Base-by-base conservation (phyloP, 2,329 filamentous ascomycete genomes). In the Coleophoma crateriformis region DNA sequence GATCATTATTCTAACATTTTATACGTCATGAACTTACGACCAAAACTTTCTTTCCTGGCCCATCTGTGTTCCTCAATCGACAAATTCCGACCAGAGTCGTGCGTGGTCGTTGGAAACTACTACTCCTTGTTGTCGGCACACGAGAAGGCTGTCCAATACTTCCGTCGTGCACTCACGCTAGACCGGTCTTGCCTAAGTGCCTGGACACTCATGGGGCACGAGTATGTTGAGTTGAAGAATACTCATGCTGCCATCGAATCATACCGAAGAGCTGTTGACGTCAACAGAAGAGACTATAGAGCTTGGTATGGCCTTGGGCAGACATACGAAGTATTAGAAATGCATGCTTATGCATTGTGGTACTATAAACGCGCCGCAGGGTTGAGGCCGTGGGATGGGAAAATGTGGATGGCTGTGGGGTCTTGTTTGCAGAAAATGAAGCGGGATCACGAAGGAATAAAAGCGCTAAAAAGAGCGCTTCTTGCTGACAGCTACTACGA, bases 171-270 rank as follows among this genome's bases (percentile, higher is more conserved):
- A 0, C 71, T 99, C 17, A 95, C 90, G 0, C 76, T 99, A 0
- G 94, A 99, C 64, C 84, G 92, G 10, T 86, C 84, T 22, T 99
- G 94, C 65, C 78, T 96, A 14, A 95, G 90, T 0, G 94, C 94
- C 2, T 99, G 94, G 94, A 99, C 94, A 0, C 76, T 99, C 1
- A 97, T 99, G 92, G 94, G 94, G 1, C 94, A 99, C 67, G 94
- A 99, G 67, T 99, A 96, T 60, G 90, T 97, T 48, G 94, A 99
- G 68, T 84, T 99, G 69, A 99, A 97, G 64, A 99, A 99, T 65
- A 97, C 92, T 0, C 94, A 99, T 61, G 92, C 94, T 0, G 94
- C 94, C 8, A 97, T 99, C 54, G 94, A 99, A 67, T 95, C 90
- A 1, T 99, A 99, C 64, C 84, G 94, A 2, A 85, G 94, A 39